Base-by-base conservation (phyloP, 202 grass and related monocot genomes). In the Panicum hallii region DNA sequence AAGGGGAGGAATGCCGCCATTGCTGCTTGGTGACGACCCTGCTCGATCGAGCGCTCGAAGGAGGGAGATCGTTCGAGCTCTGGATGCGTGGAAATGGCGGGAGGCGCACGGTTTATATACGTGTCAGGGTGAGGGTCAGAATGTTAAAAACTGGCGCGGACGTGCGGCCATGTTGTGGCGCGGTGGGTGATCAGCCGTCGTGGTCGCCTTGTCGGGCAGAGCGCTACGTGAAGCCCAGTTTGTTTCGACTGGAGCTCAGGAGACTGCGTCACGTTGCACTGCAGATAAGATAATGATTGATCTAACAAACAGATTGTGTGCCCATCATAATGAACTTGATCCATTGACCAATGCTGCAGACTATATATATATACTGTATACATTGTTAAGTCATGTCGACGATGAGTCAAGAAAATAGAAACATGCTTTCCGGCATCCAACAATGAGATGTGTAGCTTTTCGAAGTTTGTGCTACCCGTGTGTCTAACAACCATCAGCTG, bases 161-260 rank as follows among this genome's bases (percentile, higher is more conserved):
- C 84, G 84, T 87, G 84, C 88, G 74, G 67, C 34, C 84, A 79
- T 79, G 88, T 87, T 69, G 55, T 69, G 55, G 63, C 13, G n/a
- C 50, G 38, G 38, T 13, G 7, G 65, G 9, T 22, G 58, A 80
- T 26, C 45, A 5, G 17, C 44, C 41, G 56, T 58, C 41, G 66
- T 72, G 74, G 4, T 22, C 81, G 41, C 58, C 57, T 55, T 63
- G 68, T 76, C 87, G 75, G 80, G 42, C 49, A 28, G 11, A 12
- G 8, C 1, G 45, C 62, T 85, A 89, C 82, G 82, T 89, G 87
- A 63, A 34, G 82, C 42, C 23, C 76, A 63, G 76, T 81, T 67
- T 86, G 65, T 86, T 32, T 58, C 7, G 9, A 32, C 23, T 4
- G 72, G 11, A 5, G 38, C 55, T 61, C 61, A 40, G 16, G 15